Base-by-base conservation (phyloP, 2,329 filamentous ascomycete genomes). In the Cercospora beticola region DNA sequence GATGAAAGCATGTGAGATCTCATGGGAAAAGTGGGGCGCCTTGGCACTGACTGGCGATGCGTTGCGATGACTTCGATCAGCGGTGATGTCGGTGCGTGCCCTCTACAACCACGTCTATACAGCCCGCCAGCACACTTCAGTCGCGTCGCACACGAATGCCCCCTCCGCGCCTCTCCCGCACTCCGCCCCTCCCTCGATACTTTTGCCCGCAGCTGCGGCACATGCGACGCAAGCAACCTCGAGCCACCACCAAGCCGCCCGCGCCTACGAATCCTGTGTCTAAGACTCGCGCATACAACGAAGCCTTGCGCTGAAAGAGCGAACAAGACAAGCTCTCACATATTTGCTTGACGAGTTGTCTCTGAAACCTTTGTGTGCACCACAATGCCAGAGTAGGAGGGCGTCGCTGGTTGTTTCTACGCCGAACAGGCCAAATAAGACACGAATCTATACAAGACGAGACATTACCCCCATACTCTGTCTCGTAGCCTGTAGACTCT, bases 281-380 rank as follows among this genome's bases (percentile, higher is more conserved):
- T 18, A 23, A 49, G 18, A 26, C 43, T 30, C n/a, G 49, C 26
- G 49, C 62, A 26, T 33, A 36, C 31, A 57, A 31, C 30, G 26
- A 58, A 33, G 54, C 21, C 26, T n/a, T 33, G 30, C 54, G 26
- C 26, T 58, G 54, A 58, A 58, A 58, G 54, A 58, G 54, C 54
- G 30, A 30, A 58, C 54, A 33, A 58, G 54, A 58, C 54, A 58
- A 65, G 33, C 56, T 30, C 57, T 9, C 60, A 49, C 40, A 23
- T 36, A 58, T 31, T 60, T 57, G 52, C 60, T 16, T 21, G 9
- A 16, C 28, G 66, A 67, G 28, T 21, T 40, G 23, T 59, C 36
- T 56, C 33, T 60, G 49, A 14, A 31, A 33, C 31, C 64, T 66
- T 66, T 66, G 64, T 62, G 56, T n/a, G 58, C 43, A 21, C 58